Evolutionary conservation across 78 protist genomes (phyloP).

Genomic region (slime mould (Dictyostelium discoideum)): DNA sequence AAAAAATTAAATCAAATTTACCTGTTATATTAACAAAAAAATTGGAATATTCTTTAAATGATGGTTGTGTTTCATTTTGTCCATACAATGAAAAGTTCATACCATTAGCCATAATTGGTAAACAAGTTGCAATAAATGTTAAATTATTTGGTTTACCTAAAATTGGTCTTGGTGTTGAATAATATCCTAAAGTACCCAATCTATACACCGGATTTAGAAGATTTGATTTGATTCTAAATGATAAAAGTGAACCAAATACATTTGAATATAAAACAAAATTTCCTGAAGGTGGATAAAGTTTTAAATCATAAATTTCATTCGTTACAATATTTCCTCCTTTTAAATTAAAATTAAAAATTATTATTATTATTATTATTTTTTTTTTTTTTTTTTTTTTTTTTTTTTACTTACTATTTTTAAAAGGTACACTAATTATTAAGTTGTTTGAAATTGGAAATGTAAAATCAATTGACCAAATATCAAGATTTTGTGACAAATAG

Average conservation of each 20-base stretch:
- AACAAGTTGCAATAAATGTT: not conserved
- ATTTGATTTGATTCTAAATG: not conserved
- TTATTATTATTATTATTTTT: too few species aligned
- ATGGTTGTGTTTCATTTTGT: not conserved
- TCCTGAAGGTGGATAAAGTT: not conserved
- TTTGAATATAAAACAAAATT: not conserved
- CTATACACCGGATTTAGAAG: not conserved
- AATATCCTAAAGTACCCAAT: not conserved
- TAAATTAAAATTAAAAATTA: not conserved
- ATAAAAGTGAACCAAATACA: not conserved
- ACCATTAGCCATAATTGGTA: not conserved
- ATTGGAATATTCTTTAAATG: not conserved
- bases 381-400: too few species aligned
- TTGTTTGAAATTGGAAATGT: not conserved
- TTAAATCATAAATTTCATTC: not conserved
- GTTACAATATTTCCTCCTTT: not conserved
- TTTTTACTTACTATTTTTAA: not conserved
- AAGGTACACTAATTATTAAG: not conserved
- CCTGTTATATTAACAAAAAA: not conserved
- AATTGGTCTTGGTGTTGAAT: not conserved
- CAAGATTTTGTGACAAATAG: not conserved
- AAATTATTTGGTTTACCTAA: not conserved
- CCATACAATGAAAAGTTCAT: not conserved
- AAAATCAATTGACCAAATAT: not conserved
- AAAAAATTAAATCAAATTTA: too few species aligned